These are phyloP conservation scores for Trametes maxima DNA, from an alignment of 768 basidiomycete species.

Conservation along the genomic window DNA sequence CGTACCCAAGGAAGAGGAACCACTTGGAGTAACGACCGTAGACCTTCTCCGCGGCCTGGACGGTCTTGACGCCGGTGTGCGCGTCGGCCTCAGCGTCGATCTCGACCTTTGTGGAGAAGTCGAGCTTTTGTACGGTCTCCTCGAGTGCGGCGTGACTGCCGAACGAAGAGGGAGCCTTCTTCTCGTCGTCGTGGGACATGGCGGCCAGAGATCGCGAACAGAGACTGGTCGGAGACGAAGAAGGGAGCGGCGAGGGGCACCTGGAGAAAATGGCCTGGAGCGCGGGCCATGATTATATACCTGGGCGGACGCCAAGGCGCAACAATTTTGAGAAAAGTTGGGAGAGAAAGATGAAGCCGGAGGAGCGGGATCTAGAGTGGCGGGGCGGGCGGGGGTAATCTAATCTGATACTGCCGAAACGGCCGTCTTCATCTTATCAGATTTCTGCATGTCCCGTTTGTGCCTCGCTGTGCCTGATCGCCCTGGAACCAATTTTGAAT, in stretches of 20 bases:
- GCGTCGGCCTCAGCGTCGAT: conserved; percentile 28
- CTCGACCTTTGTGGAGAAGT: conserved; percentile 2
- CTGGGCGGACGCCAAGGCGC: neutral
- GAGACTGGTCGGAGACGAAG: neutral
- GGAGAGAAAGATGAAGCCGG: neutral
- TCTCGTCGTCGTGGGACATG: conserved; percentile 7
- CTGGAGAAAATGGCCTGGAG: neutral
- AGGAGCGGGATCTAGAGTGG: neutral
- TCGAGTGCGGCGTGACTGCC: conserved; percentile 3
- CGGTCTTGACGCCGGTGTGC: conserved; percentile 46
- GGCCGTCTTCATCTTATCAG: conserved; percentile 2
- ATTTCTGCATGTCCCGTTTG: neutral
- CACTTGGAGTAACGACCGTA: conserved; percentile 59
- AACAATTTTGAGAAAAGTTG: neutral
- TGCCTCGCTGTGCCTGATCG: conserved; percentile 8
- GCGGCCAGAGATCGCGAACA: neutral
- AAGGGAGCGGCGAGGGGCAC: neutral
- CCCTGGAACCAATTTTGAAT: neutral
- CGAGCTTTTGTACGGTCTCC: conserved; percentile 2
- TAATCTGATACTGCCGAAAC: conserved; percentile 9
- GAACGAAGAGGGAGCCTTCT: conserved; percentile 4
- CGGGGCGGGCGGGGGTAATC: neutral
- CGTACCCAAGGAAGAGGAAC: conserved; percentile 61
- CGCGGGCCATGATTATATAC: neutral
- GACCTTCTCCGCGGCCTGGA: conserved; percentile 54